Base-by-base conservation (phyloP, 805 yeast genomes). In the Limtongozyma cylindracea region DNA sequence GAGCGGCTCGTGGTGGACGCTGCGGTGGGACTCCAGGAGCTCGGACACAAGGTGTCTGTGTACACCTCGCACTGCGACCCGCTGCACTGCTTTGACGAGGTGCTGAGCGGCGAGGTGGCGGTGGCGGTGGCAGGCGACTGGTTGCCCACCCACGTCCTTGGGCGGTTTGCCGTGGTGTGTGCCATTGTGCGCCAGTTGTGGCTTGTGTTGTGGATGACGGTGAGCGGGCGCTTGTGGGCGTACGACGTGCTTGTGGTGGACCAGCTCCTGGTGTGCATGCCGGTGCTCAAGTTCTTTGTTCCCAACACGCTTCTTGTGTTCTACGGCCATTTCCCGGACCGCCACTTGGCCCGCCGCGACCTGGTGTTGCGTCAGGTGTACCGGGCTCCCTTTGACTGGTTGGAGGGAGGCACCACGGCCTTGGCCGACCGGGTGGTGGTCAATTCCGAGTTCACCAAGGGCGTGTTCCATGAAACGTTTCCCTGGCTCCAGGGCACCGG, bases 251-350 rank as follows among this genome's bases (percentile, higher is more conserved):
- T 72, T 29, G 56, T 88, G 16, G 67, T 88, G 16, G 99, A 88
- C 45, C 95, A 84, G 41, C 54, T 88, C 25, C 66, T 93, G 3
- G 67, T 77, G 26, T 67, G 91, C 31, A 50, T 78, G 4, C 96
- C 96, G 5, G 30, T 82, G 10, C 33, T 88, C 11, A 65, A 35
- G 30, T 38, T 44, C 27, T 61, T 41, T 38, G n/a, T n/a, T n/a
- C 52, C 47, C 29, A 29, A 24, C 24, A 40, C 71, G 2, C 61
- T 61, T 22, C 56, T 74, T 3, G 45, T 88, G 23, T 88, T 84
- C 38, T 88, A 88, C 43, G 82, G 98, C 36, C 99, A 88, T 48
- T 84, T 84, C 42, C 98, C 99, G 0, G 99, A 88, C 42, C 71
- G 72, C 37, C 50, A 71, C 21, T 47, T 84, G 19, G 70, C 93